Base-by-base conservation (phyloP, 1,284 basidiomycete genomes). In the Moesziomyces sp. region DNA sequence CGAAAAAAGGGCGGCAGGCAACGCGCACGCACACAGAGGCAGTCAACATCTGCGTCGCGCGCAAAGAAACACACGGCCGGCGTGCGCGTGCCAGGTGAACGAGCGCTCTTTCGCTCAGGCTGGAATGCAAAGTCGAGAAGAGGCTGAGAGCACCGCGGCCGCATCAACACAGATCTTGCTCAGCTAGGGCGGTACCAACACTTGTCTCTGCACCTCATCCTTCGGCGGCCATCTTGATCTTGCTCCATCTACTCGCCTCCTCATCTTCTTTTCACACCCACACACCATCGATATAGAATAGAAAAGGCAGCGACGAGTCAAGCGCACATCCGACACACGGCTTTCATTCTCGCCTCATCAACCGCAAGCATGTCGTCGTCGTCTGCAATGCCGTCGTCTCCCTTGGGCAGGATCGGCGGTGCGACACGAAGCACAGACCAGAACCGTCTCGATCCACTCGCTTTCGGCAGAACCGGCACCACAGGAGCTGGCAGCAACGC, bases 311-410 rank as follows among this genome's bases (percentile, higher is more conserved):
- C 28, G 19, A 47, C 45, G 21, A 34, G 7, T 14, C 23, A 19
- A 26, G 7, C 45, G 4, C 24, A 18, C 21, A 26, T 19, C 21
- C 10, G 30, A 30, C 30, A 48, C 21, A 11, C 9, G 28, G 18
- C 35, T 9, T 19, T 23, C 26, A 9, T n/a, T n/a, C 48, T 14
- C 43, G 21, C 28, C 40, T n/a, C 40, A 5, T 46, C 23, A 52
- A 3, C 50, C 56, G 49, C 40, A 44, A 70, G 40, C 45, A 67
- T 73, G 65, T 76, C 74, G 49, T 76, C 74, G 46, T 72, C 68
- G 35, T 65, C 68, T 48, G 74, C 74, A 6, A 64, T 76, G 66
- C 74, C 74, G 6, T 76, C 74, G 35, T 76, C 74, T 30, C 74
- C 74, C 14, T 46, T 76, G 48, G 70, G 74, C 26, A 62, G 74